phyloP scores from a whole-genome alignment of 108 stramenopile species.

The Thalassiosira profunda region DNA sequence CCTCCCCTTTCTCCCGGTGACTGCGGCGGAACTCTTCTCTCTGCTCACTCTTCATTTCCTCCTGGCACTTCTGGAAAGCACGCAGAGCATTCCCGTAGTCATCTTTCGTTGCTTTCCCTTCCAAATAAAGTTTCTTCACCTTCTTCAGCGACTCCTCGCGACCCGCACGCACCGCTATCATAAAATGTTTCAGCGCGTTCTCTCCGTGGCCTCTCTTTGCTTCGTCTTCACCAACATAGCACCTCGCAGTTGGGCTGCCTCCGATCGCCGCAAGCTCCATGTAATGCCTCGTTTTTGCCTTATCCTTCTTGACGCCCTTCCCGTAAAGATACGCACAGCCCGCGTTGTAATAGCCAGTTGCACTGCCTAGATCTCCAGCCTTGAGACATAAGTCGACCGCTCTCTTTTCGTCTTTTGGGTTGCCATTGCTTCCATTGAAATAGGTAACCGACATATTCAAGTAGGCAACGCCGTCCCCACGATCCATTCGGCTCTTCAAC shows the following conservation, averaged over 20 bases:
- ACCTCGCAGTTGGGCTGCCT: constrained; percentile 11
- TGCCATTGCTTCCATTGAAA: too few relatives aligned
- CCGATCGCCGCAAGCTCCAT: constrained; percentile 23
- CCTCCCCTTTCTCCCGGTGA: too few relatives aligned
- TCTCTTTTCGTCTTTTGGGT: background rate
- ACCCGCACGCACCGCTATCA: constrained; percentile 19
- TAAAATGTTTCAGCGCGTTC: too few relatives aligned
- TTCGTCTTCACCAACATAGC: constrained; percentile 6
- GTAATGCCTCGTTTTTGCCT: constrained; percentile 10
- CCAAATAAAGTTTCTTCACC: background rate
- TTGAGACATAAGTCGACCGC: background rate
- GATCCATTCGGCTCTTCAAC: too few relatives aligned
- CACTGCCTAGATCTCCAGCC: background rate
- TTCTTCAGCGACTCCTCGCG: background rate
- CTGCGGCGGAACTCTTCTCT: too few relatives aligned
- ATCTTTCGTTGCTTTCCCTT: background rate
- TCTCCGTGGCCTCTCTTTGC: background rate
- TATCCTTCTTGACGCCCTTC: constrained; percentile 6
- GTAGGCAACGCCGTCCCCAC: background rate
- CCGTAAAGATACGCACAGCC: constrained; percentile 9
- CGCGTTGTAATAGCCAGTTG: constrained; percentile 9
- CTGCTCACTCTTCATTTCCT: background rate
- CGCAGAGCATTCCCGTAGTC: background rate
- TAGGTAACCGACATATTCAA: too few relatives aligned
- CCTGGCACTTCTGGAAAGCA: background rate